phyloP scores from a whole-genome alignment of 805 yeast species.

The Soucietia sequanensis region DNA sequence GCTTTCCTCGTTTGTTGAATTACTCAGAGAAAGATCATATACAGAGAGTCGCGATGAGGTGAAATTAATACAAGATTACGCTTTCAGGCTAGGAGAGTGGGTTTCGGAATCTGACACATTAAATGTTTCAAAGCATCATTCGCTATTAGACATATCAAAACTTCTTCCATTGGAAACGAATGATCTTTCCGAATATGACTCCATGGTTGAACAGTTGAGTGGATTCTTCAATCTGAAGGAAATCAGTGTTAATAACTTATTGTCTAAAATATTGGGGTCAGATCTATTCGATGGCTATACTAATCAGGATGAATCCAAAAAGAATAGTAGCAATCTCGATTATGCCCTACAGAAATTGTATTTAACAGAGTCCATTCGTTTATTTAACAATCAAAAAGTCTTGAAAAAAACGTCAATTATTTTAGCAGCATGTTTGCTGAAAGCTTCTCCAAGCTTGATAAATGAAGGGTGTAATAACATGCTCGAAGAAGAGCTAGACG shows the following conservation, averaged over 20 bases:
- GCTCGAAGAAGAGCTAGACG: constrained; percentile 3
- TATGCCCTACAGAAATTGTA: no score
- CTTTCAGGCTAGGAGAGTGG: constrained; percentile 24
- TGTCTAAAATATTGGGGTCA: neutral
- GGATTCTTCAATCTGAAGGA: neutral
- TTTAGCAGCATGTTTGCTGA: neutral
- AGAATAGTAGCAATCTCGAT: no score
- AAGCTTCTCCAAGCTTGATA: neutral
- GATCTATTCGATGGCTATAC: no score
- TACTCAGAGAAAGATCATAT: neutral
- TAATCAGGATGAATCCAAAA: no score
- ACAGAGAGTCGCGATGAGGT: constrained; percentile 7
- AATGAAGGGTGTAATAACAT: neutral
- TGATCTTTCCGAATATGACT: constrained; percentile 33
- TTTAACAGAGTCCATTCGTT: no score
- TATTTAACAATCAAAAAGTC: no score
- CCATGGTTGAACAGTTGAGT: constrained; percentile 35
- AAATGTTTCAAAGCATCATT: constrained; percentile 6
- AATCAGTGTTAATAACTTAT: neutral
- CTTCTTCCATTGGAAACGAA: constrained; percentile 20
- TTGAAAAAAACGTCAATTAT: no score
- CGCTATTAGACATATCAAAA: constrained; percentile 19
- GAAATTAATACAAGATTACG: constrained; percentile 25
- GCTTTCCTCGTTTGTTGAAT: neutral
- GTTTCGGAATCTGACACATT: constrained; percentile 4